Percentiles rank a stretch among this genome's conserved stretches.
Evolutionary conservation across 2,329 filamentous ascomycete genomes (phyloP).

Genomic region (Eutypa lata): DNA sequence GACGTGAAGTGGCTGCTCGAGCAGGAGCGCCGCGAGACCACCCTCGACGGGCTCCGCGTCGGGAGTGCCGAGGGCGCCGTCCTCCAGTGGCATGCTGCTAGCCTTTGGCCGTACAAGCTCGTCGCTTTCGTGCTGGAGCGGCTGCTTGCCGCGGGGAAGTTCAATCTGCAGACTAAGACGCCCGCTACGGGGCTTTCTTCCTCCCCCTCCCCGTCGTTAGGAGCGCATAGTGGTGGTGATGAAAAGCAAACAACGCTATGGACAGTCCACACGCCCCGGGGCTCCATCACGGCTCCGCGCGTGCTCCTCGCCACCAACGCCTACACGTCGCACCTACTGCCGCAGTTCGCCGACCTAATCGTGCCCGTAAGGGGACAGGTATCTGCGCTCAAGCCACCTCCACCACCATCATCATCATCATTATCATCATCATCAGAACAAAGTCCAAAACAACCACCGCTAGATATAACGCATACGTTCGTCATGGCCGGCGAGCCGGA

Average conservation of each 20-base stretch:
- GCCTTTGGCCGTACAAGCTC: constrained; percentile 82
- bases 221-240: constrained; percentile 8
- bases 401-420: constrained; percentile 10
- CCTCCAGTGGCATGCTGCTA: constrained; percentile 62
- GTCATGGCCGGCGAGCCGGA: constrained; percentile 51
- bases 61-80: constrained; percentile 60
- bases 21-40: constrained; percentile 24
- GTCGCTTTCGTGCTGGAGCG: constrained; percentile 67
- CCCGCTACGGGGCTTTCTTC: constrained; percentile 53
- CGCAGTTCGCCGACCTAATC: constrained; percentile 66
- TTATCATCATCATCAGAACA: not conserved
- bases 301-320: constrained; percentile 81
- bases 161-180: constrained; percentile 75
- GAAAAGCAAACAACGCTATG: constrained; percentile 43
- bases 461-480: constrained; percentile 55
- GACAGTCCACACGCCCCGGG: constrained; percentile 65
- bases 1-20: constrained; percentile 15
- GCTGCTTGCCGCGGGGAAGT: constrained; percentile 44
- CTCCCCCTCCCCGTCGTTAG: not conserved
- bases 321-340: constrained; percentile 75
- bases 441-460: constrained; percentile 17
- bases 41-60: constrained; percentile 51
- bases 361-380: constrained; percentile 76
- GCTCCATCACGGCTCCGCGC: constrained; percentile 57
- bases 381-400: constrained; percentile 60